phyloP scores from a whole-genome alignment of 2,329 filamentous ascomycete species.

The Penicillium fuscoglaucum region DNA sequence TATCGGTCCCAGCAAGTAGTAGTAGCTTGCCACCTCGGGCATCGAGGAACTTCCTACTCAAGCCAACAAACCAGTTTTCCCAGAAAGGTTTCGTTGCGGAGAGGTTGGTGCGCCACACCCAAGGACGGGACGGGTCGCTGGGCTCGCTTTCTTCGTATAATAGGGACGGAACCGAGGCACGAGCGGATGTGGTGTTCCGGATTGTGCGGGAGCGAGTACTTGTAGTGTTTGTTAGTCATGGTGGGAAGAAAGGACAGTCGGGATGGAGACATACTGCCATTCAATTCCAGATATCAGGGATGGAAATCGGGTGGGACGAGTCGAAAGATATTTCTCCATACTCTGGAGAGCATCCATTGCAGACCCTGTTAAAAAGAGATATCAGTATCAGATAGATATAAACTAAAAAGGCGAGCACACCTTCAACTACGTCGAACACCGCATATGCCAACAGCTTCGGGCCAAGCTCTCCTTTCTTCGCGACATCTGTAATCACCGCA shows the following conservation, averaged over 20 bases:
- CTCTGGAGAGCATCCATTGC: conserved; percentile 91
- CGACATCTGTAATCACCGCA: conserved; percentile 83
- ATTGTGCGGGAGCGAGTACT: conserved; percentile 79
- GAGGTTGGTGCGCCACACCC: conserved; percentile 85
- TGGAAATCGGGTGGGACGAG: conserved; percentile 75
- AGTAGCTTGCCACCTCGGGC: conserved; percentile 81
- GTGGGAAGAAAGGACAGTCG: background rate
- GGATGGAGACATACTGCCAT: conserved; percentile 67
- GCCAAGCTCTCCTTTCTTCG: conserved; percentile 66
- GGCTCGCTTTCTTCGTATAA: conserved; percentile 52
- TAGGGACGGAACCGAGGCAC: conserved; percentile 81
- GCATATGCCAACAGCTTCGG: conserved; percentile 75
- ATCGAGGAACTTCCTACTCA: conserved; percentile 83
- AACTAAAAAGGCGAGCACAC: conserved; percentile 22
- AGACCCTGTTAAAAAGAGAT: conserved; percentile 54
- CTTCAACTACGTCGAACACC: conserved; percentile 93
- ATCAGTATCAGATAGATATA: background rate
- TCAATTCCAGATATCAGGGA: conserved; percentile 78
- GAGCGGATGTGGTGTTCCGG: conserved; percentile 77
- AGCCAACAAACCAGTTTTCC: conserved; percentile 87
- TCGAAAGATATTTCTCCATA: conserved; percentile 90
- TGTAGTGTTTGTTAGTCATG: conserved; percentile 21
- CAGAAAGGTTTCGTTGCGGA: conserved; percentile 83
- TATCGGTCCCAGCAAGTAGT: conserved; percentile 83
- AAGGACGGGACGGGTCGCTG: conserved; percentile 52